Evolutionary conservation across 2,329 filamentous ascomycete species (phyloP), one percentile per base, ranked within the genome.

Genomic region (Clonostachys solani): DNA sequence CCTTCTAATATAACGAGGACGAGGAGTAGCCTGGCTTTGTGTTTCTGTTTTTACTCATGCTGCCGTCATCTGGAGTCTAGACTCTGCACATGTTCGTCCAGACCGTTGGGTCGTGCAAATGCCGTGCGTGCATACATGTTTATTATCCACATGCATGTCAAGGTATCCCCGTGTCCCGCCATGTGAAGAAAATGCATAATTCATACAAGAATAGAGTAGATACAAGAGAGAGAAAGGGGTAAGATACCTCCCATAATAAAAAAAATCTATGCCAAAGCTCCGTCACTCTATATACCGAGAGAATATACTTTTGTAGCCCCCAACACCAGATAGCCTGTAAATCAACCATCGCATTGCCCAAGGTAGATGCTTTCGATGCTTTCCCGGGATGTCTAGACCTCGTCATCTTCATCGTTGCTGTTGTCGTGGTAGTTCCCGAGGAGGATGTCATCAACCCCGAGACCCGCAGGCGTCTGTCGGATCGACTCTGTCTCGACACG

Each of bases 401-500:
- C 46, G 53, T 56, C 65, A 33, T 68, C 64, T 37, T 71, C 65
- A 36, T 68, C 66, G 18, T 68, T 79, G 49, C 72, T 67, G 60
- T 86, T 87, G 50, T 78, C 79, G 53, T 75, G 77, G 60, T 84
- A 87, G 57, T 92, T 85, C 12, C 84, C 85, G 34, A 95, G 73
- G 44, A 92, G 69, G 46, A 95, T 83, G 61, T 92, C 87, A 56
- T 89, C 85, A 62, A 79, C 57, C 60, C 76, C 62, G 65, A 83
- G 53, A 63, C 83, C 66, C 65, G 63, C 61, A 16, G 66, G 64
- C 13, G 68, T 71, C 54, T 68, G 77, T 68, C 83, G 74, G 67
- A 89, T 80, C 87, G 88, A 96, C 72, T 99, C 94, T 18, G 90
- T 92, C 74, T 99, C 94, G 38, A 95, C 85, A 10, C 94, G 81